A percentile compares a stretch with the other conserved stretches of the same genome.
Conservation (phyloP, 148 eudicot genomes). For the Diospyros lotus region DNA sequence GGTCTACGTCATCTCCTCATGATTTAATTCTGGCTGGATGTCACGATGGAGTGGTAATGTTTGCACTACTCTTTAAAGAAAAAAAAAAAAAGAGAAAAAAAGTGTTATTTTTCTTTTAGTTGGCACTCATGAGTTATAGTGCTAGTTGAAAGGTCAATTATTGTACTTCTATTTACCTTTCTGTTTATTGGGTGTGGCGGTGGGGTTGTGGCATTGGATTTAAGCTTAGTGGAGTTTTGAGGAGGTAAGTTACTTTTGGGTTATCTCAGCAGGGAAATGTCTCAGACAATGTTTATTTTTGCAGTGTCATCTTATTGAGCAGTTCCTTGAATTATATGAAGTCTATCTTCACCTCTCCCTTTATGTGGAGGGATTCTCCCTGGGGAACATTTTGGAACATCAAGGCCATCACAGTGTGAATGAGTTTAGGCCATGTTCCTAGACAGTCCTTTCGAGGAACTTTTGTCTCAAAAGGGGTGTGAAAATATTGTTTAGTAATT, state of each 20-base stretch:
- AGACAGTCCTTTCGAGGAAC: not conserved
- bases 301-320: no score
- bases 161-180: not conserved
- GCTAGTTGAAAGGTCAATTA: not conserved
- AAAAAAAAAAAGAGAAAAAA: no score
- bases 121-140: not conserved
- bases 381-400: no score
- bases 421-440: not conserved
- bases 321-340: not conserved
- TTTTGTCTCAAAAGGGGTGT: not conserved
- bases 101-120: not conserved
- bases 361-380: no score
- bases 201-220: no score
- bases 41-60: slow-evolving; percentile 91
- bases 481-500: not conserved
- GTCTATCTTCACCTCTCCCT: not conserved
- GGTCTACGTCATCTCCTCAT: slow-evolving; percentile 84
- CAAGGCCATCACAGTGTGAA: not conserved
- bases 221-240: no score
- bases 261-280: no score
- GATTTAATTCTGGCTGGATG: slow-evolving; percentile 86
- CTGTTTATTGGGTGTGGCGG: not conserved
- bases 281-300: no score
- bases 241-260: no score
- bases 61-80: not conserved